Conservation (phyloP, 163 green algal species). For the Scenedesmus sp. region DNA sequence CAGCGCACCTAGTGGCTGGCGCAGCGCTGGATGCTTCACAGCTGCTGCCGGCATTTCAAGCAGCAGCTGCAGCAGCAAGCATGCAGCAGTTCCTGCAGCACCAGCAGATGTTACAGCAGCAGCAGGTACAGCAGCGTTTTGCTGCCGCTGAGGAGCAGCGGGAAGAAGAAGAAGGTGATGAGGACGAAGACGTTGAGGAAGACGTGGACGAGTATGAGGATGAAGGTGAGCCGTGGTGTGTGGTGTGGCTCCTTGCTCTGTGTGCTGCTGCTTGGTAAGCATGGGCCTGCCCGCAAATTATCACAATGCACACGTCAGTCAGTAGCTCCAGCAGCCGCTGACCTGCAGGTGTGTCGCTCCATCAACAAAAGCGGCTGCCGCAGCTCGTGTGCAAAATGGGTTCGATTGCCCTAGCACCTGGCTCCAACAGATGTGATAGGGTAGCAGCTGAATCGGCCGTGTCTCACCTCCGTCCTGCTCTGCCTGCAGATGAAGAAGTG, state of each 20-base stretch:
- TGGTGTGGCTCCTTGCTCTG: not conserved
- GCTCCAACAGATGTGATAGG: not conserved
- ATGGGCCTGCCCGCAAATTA: not conserved
- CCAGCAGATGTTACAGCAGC: not conserved
- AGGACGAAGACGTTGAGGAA: not conserved
- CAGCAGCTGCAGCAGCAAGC: not conserved
- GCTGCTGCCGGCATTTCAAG: not conserved
- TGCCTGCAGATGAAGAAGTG: not conserved
- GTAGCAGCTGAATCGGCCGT: not conserved
- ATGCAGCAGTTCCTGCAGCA: conserved; percentile 9
- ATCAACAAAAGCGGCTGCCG: too few relatives aligned
- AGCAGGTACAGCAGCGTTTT: not conserved
- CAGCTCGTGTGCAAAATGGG: too few relatives aligned
- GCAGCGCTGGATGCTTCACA: not conserved
- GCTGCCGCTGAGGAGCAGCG: not conserved
- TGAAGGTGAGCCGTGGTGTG: not conserved
- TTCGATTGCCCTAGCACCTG: not conserved
- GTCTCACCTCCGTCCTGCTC: not conserved
- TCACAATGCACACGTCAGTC: too few relatives aligned
- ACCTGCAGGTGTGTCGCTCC: too few relatives aligned
- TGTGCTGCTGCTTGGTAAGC: not conserved
- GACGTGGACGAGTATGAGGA: not conserved
- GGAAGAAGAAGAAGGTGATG: not conserved
- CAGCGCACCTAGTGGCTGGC: not conserved
- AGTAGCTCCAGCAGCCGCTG: too few relatives aligned